Evolutionary conservation across 1,284 basidiomycete genomes (phyloP).

Genomic region (Phlebopus sp.): DNA sequence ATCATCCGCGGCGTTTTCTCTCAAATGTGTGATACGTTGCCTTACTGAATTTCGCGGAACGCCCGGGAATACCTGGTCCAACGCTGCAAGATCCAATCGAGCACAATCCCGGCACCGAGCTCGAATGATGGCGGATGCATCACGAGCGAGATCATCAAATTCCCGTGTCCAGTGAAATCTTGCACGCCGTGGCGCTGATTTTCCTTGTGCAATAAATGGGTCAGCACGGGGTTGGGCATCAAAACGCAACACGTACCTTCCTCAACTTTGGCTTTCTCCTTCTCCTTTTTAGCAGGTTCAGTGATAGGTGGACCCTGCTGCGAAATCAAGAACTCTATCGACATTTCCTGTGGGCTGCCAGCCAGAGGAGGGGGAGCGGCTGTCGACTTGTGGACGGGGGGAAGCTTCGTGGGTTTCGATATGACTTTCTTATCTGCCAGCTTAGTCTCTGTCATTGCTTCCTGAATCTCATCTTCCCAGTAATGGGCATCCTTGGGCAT

Average conservation of each 20-base stretch:
- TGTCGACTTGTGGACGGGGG: conserved; percentile 11
- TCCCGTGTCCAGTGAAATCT: conserved; percentile 83
- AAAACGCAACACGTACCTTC: conserved; percentile 13
- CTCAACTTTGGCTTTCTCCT: conserved; percentile 41
- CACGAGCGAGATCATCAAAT: conserved; percentile 83
- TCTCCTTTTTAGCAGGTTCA: conserved; percentile 27
- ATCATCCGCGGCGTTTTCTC: conserved; percentile 63
- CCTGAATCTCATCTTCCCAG: conserved; percentile 61
- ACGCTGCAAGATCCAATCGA: conserved; percentile 67
- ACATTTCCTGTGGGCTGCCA: conserved; percentile 46
- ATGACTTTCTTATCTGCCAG: conserved; percentile 45
- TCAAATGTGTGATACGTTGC: conserved; percentile 59
- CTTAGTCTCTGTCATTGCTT: conserved; percentile 55
- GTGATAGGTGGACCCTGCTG: conserved; percentile 49
- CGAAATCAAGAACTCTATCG: conserved; percentile 52
- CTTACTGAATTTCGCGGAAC: conserved; percentile 66
- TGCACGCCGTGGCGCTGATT: conserved; percentile 43
- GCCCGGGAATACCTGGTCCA: conserved; percentile 77
- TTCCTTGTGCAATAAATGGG: conserved; percentile 9
- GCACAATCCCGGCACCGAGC: conserved; percentile 64
- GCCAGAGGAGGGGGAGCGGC: conserved; percentile 36
- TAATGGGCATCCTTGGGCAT: conserved; percentile 45
- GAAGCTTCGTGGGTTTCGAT: conserved; percentile 24
- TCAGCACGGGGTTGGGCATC: not conserved
- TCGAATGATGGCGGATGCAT: conserved; percentile 79